Conservation (phyloP, 108 stramenopile genomes). For the Cyclotella choctawhatcheeana region DNA sequence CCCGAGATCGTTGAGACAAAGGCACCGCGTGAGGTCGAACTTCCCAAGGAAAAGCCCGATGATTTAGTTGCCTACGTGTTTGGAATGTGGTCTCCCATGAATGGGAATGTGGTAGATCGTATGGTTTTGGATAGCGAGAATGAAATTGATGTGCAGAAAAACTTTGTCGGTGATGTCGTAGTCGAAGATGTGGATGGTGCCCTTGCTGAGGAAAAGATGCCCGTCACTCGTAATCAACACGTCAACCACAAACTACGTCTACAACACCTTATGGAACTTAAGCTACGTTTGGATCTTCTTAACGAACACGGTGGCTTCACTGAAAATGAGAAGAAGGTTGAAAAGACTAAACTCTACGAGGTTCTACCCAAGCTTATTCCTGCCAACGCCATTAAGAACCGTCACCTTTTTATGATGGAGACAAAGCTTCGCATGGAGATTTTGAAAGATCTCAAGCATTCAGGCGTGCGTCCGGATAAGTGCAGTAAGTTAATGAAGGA, state of each 20-base stretch:
- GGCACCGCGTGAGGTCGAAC: neutral
- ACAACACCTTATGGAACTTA: conserved; percentile 12
- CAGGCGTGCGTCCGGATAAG: neutral
- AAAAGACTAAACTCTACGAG: neutral
- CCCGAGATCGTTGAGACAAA: conserved; percentile 1
- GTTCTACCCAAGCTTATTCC: neutral
- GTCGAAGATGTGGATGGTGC: neutral
- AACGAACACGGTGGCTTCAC: conserved; percentile 8
- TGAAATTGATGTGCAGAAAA: neutral
- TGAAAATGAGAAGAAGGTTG: neutral
- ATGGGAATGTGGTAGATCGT: neutral
- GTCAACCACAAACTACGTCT: conserved; percentile 3
- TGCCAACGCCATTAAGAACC: conserved; percentile 1
- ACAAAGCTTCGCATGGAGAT: conserved; percentile 9
- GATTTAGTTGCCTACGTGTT: conserved; percentile 12
- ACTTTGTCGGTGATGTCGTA: neutral
- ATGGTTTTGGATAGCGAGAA: neutral
- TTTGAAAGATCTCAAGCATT: conserved; percentile 19
- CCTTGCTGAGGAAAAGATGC: neutral
- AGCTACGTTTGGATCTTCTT: conserved; percentile 17
- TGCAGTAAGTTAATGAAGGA: neutral
- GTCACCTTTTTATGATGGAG: conserved; percentile 3
- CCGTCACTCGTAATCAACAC: neutral
- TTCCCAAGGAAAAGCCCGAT: conserved; percentile 7
- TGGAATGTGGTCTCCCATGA: conserved; percentile 6